Percentiles rank a stretch among this genome's conserved stretches.
These are phyloP conservation scores for Aspergillus awamori DNA, from an alignment of 2,329 filamentous ascomycete genomes.

Conservation along the genomic window DNA sequence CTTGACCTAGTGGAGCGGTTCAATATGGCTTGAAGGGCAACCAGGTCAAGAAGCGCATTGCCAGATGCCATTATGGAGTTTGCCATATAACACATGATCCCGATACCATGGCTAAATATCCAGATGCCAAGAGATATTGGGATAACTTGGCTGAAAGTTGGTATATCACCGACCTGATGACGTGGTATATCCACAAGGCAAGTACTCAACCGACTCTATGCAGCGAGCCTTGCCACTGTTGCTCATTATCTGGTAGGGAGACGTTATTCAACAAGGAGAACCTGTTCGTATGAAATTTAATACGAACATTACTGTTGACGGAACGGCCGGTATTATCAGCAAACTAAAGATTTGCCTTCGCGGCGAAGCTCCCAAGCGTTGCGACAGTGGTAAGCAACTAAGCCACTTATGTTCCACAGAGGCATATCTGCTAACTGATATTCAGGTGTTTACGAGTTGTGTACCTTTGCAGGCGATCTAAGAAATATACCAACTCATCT, in stretches of 20 bases:
- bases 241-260: not conserved
- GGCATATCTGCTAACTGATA: slow-evolving; percentile 3
- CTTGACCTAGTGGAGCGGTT: slow-evolving; percentile 26
- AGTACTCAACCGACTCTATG: not conserved
- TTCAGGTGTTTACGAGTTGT: slow-evolving; percentile 13
- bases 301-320: accelerated
- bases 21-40: slow-evolving; percentile 25
- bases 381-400: not conserved
- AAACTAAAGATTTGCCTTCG: slow-evolving; percentile 9
- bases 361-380: not conserved
- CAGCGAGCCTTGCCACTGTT: not conserved
- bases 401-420: not conserved
- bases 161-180: slow-evolving; percentile 1
- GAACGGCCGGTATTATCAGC: accelerated
- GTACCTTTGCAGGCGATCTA: slow-evolving; percentile 21
- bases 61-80: slow-evolving; percentile 27
- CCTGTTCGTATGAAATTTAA: slow-evolving; percentile 14
- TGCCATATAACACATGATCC: not conserved
- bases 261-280: slow-evolving; percentile 13
- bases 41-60: slow-evolving; percentile 22
- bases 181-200: slow-evolving; percentile 30
- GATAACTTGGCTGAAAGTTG: slow-evolving; percentile 13
- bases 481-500: slow-evolving; percentile 19
- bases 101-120: not conserved
- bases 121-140: slow-evolving; percentile 8